A percentile compares a stretch with the other conserved stretches of the same genome.
phyloP scores from a whole-genome alignment of 192 early-diverging fungal species.

The Tieghemiomyces parasiticus region DNA sequence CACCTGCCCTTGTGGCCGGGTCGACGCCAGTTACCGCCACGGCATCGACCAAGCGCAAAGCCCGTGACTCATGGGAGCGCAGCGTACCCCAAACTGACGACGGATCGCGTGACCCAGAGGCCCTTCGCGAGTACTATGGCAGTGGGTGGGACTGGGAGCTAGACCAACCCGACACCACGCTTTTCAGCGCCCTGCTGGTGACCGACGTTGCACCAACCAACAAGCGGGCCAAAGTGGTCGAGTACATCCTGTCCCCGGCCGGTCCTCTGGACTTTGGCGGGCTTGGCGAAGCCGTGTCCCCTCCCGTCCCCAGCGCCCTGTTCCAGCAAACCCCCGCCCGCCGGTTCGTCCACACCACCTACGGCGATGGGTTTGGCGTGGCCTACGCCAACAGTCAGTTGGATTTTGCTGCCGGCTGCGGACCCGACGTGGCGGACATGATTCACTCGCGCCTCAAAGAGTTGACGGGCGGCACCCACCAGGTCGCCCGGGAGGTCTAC shows the following conservation, averaged over 20 bases:
- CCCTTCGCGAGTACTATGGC: slow-evolving; percentile 13
- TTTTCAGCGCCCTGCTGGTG: slow-evolving; percentile 11
- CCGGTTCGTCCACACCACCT: slow-evolving; percentile 13
- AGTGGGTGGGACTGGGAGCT: slow-evolving; percentile 12
- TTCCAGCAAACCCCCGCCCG: neutral
- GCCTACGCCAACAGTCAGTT: slow-evolving; percentile 29
- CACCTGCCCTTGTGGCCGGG: neutral
- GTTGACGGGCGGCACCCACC: slow-evolving; percentile 18
- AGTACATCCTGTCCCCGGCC: slow-evolving; percentile 12
- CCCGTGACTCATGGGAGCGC: neutral
- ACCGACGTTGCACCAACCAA: slow-evolving; percentile 9
- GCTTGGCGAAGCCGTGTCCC: neutral
- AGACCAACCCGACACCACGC: slow-evolving; percentile 19
- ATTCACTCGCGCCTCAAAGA: slow-evolving; percentile 21
- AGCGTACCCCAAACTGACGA: neutral
- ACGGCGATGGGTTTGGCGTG: slow-evolving; percentile 22
- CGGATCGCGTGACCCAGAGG: slow-evolving; percentile 11
- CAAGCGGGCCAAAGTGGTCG: neutral
- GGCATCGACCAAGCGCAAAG: neutral
- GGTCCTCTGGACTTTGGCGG: slow-evolving; percentile 19
- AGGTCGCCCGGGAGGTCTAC: slow-evolving; percentile 2
- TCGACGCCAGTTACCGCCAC: neutral
- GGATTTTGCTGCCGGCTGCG: slow-evolving; percentile 25
- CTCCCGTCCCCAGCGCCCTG: neutral
- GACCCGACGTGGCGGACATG: slow-evolving; percentile 15